Percentiles rank a stretch among this genome's conserved stretches.
Conservation (phyloP, 1,139 yeast genomes). For the Suhomyces terraborum region DNA sequence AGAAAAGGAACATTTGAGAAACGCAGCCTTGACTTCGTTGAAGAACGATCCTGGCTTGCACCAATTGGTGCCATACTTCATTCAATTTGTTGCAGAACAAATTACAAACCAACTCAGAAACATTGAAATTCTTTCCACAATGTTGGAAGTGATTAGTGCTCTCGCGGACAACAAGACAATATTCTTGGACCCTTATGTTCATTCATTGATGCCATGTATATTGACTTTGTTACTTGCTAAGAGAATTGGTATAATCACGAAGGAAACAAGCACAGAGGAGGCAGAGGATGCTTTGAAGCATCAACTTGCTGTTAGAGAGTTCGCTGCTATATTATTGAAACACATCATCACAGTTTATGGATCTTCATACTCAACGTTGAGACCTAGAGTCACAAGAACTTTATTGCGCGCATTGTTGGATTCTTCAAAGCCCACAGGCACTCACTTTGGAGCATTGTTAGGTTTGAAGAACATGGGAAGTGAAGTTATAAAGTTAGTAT, state of each 20-base stretch:
- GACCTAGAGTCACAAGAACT: slow-evolving; percentile 93
- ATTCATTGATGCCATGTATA: slow-evolving; percentile 94
- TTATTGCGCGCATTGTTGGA: slow-evolving; percentile 88
- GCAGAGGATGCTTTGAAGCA: slow-evolving; percentile 38
- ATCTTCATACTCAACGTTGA: slow-evolving; percentile 82
- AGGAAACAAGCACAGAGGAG: slow-evolving; percentile 30
- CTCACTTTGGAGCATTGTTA: slow-evolving; percentile 87
- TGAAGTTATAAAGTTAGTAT: slow-evolving; percentile 82
- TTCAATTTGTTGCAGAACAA: slow-evolving; percentile 95
- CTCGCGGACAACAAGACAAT: slow-evolving; percentile 81
- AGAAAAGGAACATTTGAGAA: slow-evolving; percentile 60
- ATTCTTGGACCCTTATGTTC: slow-evolving; percentile 93
- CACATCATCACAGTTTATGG: slow-evolving; percentile 80
- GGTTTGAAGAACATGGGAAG: slow-evolving; percentile 84
- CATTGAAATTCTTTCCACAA: slow-evolving; percentile 72
- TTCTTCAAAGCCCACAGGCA: slow-evolving; percentile 72
- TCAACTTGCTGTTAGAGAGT: slow-evolving; percentile 72
- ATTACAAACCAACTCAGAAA: slow-evolving; percentile 85
- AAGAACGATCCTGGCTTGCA: slow-evolving; percentile 95
- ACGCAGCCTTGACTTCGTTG: slow-evolving; percentile 81
- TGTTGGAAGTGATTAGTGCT: slow-evolving; percentile 88
- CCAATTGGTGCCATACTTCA: slow-evolving; percentile 93
- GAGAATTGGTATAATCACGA: slow-evolving; percentile 67
- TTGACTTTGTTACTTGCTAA: slow-evolving; percentile 87
- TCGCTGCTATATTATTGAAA: slow-evolving; percentile 81